A percentile compares a stretch with the other conserved stretches of the same genome.
phyloP scores from a whole-genome alignment of 352 stramenopile genomes.

The Phytophthora niederhauseri region DNA sequence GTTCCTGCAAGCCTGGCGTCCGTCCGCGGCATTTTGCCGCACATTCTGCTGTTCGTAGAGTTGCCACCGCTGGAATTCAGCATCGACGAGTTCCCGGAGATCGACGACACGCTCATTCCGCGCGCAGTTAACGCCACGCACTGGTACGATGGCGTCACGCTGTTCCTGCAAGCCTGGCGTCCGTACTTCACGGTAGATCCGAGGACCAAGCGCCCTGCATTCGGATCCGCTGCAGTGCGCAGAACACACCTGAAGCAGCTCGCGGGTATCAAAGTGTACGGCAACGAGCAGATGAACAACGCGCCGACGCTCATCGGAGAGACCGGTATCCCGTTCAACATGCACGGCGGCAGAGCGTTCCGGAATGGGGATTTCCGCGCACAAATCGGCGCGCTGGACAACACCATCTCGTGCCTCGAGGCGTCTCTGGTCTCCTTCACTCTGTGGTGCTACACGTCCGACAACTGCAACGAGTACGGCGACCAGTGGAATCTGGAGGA shows the following conservation, averaged over 20 bases:
- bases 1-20: slow-evolving; percentile 82
- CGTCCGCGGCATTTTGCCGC: slow-evolving; percentile 57
- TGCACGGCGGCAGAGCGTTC: slow-evolving; percentile 53
- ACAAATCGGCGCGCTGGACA: slow-evolving; percentile 64
- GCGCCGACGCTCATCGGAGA: slow-evolving; percentile 73
- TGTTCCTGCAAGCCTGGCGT: slow-evolving; percentile 78
- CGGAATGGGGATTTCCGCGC: slow-evolving; percentile 48
- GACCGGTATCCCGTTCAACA: slow-evolving; percentile 75
- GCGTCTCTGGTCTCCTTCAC: slow-evolving; percentile 80
- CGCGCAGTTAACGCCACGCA: slow-evolving; percentile 88
- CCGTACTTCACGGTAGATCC: slow-evolving; percentile 83
- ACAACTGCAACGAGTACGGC: slow-evolving; percentile 78
- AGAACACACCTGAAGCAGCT: slow-evolving; percentile 67
- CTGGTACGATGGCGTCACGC: slow-evolving; percentile 92
- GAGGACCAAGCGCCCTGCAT: slow-evolving; percentile 62
- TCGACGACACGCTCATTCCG: slow-evolving; percentile 56
- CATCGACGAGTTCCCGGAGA: slow-evolving; percentile 67
- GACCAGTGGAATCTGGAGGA: slow-evolving; percentile 91
- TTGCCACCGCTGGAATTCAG: slow-evolving; percentile 80
- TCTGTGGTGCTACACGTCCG: slow-evolving; percentile 90
- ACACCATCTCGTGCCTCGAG: slow-evolving; percentile 71
- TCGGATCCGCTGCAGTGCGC: slow-evolving; percentile 64
- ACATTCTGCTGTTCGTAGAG: slow-evolving; percentile 81
- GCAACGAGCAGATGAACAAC: slow-evolving; percentile 51
- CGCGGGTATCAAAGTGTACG: slow-evolving; percentile 58